Percentiles rank a stretch among this genome's conserved stretches.
Evolutionary conservation across 139 green algal species (phyloP).

Genomic region (Volvox reticuliferus): DNA sequence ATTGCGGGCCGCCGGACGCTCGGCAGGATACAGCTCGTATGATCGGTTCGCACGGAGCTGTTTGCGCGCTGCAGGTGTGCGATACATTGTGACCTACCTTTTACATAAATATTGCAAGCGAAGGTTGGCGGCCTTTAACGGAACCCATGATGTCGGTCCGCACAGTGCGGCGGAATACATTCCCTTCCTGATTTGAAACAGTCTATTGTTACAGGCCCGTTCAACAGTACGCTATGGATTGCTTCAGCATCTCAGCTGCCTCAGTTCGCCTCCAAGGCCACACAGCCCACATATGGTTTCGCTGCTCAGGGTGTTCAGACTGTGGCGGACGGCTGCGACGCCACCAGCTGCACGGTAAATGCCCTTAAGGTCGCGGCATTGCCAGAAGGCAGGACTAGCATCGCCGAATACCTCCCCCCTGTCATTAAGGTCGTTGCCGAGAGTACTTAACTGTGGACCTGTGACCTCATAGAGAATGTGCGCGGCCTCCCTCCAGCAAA

Average conservation of each 20-base stretch:
- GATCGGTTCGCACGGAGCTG: background rate
- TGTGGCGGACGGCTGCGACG: background rate
- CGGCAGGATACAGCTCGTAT: background rate
- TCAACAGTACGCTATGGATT: background rate
- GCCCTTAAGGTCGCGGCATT: too few relatives aligned
- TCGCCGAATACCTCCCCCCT: too few relatives aligned
- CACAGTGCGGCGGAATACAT: too few relatives aligned
- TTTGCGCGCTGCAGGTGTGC: constrained; percentile 10
- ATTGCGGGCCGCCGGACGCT: background rate
- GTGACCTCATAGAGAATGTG: too few relatives aligned
- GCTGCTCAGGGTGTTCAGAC: constrained; percentile 9
- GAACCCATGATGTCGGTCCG: too few relatives aligned
- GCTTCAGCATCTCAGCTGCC: background rate
- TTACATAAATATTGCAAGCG: background rate
- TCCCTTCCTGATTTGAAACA: too few relatives aligned
- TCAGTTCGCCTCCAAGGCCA: background rate
- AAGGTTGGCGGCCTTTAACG: too few relatives aligned
- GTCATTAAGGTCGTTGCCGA: too few relatives aligned
- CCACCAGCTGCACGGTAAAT: background rate
- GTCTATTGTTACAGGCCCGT: background rate
- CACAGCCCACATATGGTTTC: constrained; percentile 27
- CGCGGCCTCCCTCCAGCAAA: too few relatives aligned
- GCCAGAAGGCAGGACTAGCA: too few relatives aligned
- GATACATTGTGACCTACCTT: background rate
- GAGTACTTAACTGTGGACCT: too few relatives aligned